Evolutionary conservation across 1,139 yeast genomes (phyloP).

Genomic region (Suhomyces atakaporum): DNA sequence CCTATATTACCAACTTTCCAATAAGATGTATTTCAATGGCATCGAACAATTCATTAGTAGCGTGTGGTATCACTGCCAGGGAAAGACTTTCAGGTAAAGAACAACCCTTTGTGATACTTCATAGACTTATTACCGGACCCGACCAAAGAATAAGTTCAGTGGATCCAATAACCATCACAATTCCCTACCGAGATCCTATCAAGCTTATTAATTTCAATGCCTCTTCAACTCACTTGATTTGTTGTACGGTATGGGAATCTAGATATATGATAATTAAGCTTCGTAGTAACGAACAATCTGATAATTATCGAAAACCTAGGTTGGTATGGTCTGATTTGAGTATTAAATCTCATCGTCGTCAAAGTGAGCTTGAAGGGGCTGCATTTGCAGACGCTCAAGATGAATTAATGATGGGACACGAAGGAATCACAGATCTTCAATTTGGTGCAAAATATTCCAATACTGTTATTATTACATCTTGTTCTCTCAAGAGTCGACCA

Average conservation of each 20-base stretch:
- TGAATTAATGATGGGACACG: slow-evolving; percentile 60
- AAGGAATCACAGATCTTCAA: slow-evolving; percentile 83
- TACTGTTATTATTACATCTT: slow-evolving; percentile 39
- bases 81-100: slow-evolving; percentile 70
- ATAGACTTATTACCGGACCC: slow-evolving; percentile 40
- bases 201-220: slow-evolving; percentile 70
- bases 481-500: slow-evolving; percentile 40
- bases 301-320: slow-evolving; percentile 59
- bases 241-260: slow-evolving; percentile 84
- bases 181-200: slow-evolving; percentile 86
- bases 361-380: slow-evolving; percentile 17
- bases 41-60: slow-evolving; percentile 62
- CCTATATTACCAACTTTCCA: slow-evolving; percentile 71
- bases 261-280: slow-evolving; percentile 75
- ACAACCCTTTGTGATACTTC: slow-evolving; percentile 77
- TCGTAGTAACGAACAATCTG: slow-evolving; percentile 34
- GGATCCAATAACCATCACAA: slow-evolving; percentile 69
- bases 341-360: slow-evolving; percentile 17
- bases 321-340: slow-evolving; percentile 48
- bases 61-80: slow-evolving; percentile 81
- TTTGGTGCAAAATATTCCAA: slow-evolving; percentile 48
- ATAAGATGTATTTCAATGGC: slow-evolving; percentile 77
- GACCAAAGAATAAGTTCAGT: slow-evolving; percentile 30
- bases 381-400: slow-evolving; percentile 24
- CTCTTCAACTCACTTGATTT: slow-evolving; percentile 68